Evolutionary conservation across 2,329 filamentous ascomycete species (phyloP), one percentile per base, ranked within the genome.

Genomic region (Aspergillus novofumigatus): DNA sequence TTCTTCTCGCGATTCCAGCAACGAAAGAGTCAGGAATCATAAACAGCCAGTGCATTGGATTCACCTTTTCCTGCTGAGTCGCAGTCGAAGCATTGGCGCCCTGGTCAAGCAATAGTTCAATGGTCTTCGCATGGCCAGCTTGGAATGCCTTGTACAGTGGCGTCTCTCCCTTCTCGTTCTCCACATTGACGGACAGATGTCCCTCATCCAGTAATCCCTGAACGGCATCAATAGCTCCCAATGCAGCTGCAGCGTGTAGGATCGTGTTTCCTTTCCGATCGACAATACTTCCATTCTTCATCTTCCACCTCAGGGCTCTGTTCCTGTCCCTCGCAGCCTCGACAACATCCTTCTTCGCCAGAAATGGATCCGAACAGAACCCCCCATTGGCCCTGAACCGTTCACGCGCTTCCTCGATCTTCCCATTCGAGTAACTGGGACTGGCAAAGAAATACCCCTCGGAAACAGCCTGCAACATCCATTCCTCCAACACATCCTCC

Each of bases 91-190:
- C 58, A 44, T 53, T 60, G 26, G 67, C 67, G 5, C 64, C 62
- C 14, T 58, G 57, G 17, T 67, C 59, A 38, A 69, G 62, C 47
- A 69, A 59, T 28, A 61, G 56, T 17, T 66, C 47, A 41, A 69
- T 61, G n/a, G 66, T 58, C 2, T 62, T 38, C 6, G 58, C 52
- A 51, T 69, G 67, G 8, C 67, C 67, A 4, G 67, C 67, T 49
- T 69, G 67, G 28, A 61, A 68, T 8, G 67, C 67, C 35, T 67
- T 69, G 51, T 68, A 69, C 7, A 69, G 53, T 14, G 67, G 62
- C 7, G 67, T 69, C 38, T 69, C 67, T 4, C 48, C 55, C 52
- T 68, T 66, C 14, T 69, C 65, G 49, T 68, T 69, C 41, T 62
- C 44, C n/a, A 61, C 51, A 47, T 69, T 53, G 2, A 65, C 55